phyloP scores from a whole-genome alignment of 2,329 filamentous ascomycete genomes.

The Knufia fluminis region DNA sequence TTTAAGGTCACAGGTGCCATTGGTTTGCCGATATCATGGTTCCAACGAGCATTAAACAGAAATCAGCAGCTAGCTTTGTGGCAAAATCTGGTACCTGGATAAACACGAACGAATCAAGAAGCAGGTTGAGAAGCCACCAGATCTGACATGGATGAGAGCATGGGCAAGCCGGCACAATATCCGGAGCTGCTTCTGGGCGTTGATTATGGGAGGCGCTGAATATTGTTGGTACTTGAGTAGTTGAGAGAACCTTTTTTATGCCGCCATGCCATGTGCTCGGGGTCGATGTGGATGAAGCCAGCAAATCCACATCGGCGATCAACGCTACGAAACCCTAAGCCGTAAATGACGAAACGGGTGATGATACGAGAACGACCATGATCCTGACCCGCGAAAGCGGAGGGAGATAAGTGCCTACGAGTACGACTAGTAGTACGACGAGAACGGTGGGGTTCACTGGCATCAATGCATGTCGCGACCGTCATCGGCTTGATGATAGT shows the following conservation, averaged over 20 bases:
- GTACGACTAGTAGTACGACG: no score
- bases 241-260: not conserved
- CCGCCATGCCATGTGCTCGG: not conserved
- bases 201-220: not conserved
- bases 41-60: not conserved
- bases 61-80: not conserved
- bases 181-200: not conserved
- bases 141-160: no score
- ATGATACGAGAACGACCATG: not conserved
- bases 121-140: not conserved
- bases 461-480: no score
- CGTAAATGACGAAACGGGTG: not conserved
- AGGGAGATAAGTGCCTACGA: not conserved
- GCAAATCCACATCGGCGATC: not conserved
- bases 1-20: constrained; percentile 4
- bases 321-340: not conserved
- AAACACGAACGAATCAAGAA: not conserved
- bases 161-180: not conserved
- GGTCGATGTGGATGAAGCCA: not conserved
- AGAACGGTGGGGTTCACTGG: no score
- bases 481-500: no score
- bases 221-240: no score
- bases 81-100: not conserved
- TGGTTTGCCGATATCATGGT: not conserved
- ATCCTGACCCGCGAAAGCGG: not conserved